Evolutionary conservation across 2,329 filamentous ascomycete genomes (phyloP).

Genomic region (Epicoccum sorghinum): DNA sequence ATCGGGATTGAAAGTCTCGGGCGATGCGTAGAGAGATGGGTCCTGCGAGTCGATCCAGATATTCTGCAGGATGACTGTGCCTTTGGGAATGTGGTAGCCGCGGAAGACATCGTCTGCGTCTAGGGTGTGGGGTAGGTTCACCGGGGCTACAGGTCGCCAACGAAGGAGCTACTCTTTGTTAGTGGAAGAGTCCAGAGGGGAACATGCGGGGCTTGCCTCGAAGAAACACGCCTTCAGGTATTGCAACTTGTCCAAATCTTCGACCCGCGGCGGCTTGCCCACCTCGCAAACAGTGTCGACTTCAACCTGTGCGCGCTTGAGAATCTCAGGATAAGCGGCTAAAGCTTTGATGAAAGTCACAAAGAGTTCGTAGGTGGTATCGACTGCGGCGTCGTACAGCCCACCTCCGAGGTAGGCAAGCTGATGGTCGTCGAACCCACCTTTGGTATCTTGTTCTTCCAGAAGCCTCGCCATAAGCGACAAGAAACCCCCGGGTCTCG

Average conservation of each 20-base stretch:
- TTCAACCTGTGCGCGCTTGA: constrained; percentile 23
- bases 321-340: constrained; percentile 16
- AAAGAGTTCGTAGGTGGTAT: constrained; percentile 25
- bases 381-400: constrained; percentile 27
- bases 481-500: not conserved
- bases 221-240: constrained; percentile 29
- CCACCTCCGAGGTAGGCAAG: constrained; percentile 27
- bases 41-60: constrained; percentile 7
- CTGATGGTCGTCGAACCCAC: constrained; percentile 20
- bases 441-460: constrained; percentile 6
- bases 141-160: constrained; percentile 46
- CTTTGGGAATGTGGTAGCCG: constrained; percentile 56
- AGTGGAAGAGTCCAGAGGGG: constrained; percentile 3
- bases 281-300: constrained; percentile 22
- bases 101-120: constrained; percentile 55
- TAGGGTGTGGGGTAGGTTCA: constrained; percentile 51
- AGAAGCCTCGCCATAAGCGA: constrained; percentile 2
- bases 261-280: constrained; percentile 21
- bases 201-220: not conserved
- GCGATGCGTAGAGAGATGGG: not conserved
- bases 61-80: constrained; percentile 21
- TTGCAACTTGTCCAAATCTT: constrained; percentile 32
- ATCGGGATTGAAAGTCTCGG: not conserved
- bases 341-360: constrained; percentile 14
- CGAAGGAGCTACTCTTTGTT: constrained; percentile 29